These are phyloP conservation scores for Rhododendron henanense DNA, from an alignment of 148 eudicot genomes.

Conservation along the genomic window DNA sequence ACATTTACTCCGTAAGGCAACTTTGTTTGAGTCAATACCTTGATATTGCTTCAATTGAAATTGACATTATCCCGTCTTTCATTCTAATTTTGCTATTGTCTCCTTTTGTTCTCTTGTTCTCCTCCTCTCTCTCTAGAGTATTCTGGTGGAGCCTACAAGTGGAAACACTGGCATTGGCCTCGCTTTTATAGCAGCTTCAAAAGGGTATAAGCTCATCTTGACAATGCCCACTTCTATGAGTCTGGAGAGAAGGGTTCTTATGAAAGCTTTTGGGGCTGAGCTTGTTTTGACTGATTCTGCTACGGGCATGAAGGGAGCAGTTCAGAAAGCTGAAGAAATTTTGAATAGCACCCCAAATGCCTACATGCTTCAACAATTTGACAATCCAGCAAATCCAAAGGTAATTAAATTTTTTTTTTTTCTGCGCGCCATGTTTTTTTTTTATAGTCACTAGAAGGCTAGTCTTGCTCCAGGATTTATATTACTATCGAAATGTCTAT, in stretches of 20 bases:
- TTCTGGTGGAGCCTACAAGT: conserved; percentile 95
- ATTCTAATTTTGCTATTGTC: not conserved
- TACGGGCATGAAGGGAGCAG: conserved; percentile 95
- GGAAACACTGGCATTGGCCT: conserved; percentile 99
- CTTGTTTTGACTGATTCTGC: conserved; percentile 88
- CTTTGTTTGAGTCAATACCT: not conserved
- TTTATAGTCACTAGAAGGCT: not conserved
- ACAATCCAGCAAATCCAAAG: conserved; percentile 99
- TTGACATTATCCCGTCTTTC: not conserved
- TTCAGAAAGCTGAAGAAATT: conserved; percentile 91
- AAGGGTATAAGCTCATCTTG: conserved; percentile 84
- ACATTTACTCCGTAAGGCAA: not conserved
- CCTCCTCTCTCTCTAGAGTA: conserved; percentile 42
- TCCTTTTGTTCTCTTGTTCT: conserved; percentile 1
- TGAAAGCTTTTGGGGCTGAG: conserved; percentile 98
- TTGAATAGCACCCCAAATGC: conserved; percentile 69
- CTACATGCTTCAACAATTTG: conserved; percentile 97
- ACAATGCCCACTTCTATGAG: conserved; percentile 99
- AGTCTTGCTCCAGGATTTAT: not conserved
- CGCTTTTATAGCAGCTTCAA: conserved; percentile 96
- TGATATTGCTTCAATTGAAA: not conserved
- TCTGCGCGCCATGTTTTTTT: not conserved
- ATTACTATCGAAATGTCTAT: not conserved
- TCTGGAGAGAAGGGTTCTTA: conserved; percentile 92
- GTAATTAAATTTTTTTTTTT: conserved; percentile 25